phyloP scores from a whole-genome alignment of 768 basidiomycete genomes.

The Auriculariales sp. region DNA sequence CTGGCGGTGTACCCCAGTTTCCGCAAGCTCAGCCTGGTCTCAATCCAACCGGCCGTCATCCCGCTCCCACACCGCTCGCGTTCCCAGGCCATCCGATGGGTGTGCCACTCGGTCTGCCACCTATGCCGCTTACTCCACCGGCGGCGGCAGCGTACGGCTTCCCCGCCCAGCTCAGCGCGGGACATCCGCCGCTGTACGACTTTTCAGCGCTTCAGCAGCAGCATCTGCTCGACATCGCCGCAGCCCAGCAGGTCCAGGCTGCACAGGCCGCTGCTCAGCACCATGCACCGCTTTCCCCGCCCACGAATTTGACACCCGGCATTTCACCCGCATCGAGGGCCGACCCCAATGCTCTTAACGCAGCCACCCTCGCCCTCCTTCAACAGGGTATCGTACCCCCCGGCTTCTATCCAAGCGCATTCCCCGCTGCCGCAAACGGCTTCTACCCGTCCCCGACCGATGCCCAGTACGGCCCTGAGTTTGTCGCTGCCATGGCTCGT shows the following conservation, averaged over 20 bases:
- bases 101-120: background rate
- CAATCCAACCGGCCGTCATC: background rate
- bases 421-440: background rate
- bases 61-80: background rate
- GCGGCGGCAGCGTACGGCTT: background rate
- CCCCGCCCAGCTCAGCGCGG: background rate
- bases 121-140: background rate
- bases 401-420: background rate
- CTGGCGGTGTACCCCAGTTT: background rate
- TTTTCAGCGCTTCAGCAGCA: background rate
- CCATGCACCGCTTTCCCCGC: slow-evolving; percentile 1
- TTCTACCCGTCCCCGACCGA: background rate
- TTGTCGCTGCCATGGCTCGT: background rate
- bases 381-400: background rate
- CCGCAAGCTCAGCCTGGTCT: background rate
- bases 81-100: background rate
- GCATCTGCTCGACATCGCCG: background rate
- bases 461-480: background rate
- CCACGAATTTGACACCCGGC: background rate
- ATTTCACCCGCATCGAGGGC: background rate
- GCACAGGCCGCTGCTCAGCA: background rate
- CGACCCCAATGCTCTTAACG: background rate
- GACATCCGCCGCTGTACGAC: background rate
- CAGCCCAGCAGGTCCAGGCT: background rate
- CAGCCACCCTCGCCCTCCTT: background rate